Conservation (phyloP, 495 filamentous ascomycete species). For the Aspergillus asperescens region DNA sequence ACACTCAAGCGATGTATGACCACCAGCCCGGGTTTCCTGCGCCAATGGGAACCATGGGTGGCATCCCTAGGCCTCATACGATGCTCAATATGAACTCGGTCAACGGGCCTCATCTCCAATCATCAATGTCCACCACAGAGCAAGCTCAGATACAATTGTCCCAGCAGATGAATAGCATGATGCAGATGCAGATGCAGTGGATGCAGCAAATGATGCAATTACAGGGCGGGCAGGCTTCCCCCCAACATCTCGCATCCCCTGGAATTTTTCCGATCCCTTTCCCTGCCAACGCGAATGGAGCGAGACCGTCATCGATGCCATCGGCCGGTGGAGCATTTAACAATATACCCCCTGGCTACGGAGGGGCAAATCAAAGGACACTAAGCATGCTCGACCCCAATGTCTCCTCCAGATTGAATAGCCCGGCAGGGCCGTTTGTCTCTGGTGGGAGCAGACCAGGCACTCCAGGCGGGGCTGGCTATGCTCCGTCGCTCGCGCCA, state of each 20-base stretch:
- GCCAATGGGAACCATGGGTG: constrained; percentile 21
- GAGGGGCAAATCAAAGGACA: constrained; percentile 48
- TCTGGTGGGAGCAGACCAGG: constrained; percentile 27
- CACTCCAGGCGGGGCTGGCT: constrained; percentile 40
- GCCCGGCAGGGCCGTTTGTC: constrained; percentile 29
- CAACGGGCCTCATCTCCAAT: constrained; percentile 26
- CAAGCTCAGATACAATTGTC: constrained; percentile 78
- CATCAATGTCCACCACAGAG: constrained; percentile 50
- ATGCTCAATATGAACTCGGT: constrained; percentile 44
- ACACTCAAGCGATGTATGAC: constrained; percentile 48
- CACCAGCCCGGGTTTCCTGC: constrained; percentile 31
- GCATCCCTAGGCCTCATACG: constrained; percentile 43
- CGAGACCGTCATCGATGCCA: constrained; percentile 45
- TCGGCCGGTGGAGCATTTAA: constrained; percentile 20
- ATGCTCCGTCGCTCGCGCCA: constrained; percentile 77
- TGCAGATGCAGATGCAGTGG: constrained; percentile 91
- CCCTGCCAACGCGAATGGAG: constrained; percentile 16
- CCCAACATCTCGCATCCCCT: constrained; percentile 19
- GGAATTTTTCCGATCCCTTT: constrained; percentile 10
- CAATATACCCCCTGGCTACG: constrained; percentile 16
- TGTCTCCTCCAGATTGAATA: constrained; percentile 51
- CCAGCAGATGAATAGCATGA: constrained; percentile 83
- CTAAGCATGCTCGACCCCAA: constrained; percentile 80
- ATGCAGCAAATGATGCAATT: constrained; percentile 76
- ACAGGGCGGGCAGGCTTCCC: constrained; percentile 38